These are phyloP conservation scores for Straminergon stramineum DNA, from an alignment of 225 moss, liverwort and hornwort genomes.

Conservation along the genomic window DNA sequence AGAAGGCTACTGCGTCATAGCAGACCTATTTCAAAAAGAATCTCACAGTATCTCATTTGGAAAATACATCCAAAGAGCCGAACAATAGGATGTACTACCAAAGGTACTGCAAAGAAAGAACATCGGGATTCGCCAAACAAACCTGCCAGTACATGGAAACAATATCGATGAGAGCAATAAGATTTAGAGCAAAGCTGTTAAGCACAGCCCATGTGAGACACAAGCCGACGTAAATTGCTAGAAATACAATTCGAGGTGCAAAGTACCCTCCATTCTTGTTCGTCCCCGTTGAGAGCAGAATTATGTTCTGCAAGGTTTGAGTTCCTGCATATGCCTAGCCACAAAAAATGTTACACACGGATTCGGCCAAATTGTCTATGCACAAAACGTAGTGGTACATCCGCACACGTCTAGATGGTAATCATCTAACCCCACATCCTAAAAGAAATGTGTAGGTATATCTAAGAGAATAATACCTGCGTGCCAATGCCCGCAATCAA, in stretches of 20 bases:
- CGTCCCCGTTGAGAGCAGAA: constrained; percentile 64
- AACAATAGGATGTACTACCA: not conserved
- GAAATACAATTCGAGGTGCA: constrained; percentile 67
- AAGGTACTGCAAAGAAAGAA: not conserved
- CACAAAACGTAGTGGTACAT: not conserved
- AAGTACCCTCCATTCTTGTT: constrained; percentile 74
- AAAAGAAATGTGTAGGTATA: not conserved
- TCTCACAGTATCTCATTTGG: not conserved
- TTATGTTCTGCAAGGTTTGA: constrained; percentile 70
- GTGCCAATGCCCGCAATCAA: constrained; percentile 85
- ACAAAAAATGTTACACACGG: not conserved
- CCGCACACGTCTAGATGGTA: not conserved
- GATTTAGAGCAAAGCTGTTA: constrained; percentile 81
- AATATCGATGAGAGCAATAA: constrained; percentile 79
- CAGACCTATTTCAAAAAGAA: not conserved
- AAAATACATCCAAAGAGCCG: not conserved
- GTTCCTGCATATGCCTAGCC: constrained; percentile 88
- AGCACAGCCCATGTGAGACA: constrained; percentile 80
- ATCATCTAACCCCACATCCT: not conserved
- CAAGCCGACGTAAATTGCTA: constrained; percentile 62
- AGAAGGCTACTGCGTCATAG: not conserved
- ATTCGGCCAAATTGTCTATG: not conserved
- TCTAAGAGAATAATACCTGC: constrained; percentile 48
- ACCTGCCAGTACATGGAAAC: constrained; percentile 97
- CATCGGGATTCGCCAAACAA: not conserved